Conservation (phyloP, 768 basidiomycete genomes). For the Clitopilus hobsonii region DNA sequence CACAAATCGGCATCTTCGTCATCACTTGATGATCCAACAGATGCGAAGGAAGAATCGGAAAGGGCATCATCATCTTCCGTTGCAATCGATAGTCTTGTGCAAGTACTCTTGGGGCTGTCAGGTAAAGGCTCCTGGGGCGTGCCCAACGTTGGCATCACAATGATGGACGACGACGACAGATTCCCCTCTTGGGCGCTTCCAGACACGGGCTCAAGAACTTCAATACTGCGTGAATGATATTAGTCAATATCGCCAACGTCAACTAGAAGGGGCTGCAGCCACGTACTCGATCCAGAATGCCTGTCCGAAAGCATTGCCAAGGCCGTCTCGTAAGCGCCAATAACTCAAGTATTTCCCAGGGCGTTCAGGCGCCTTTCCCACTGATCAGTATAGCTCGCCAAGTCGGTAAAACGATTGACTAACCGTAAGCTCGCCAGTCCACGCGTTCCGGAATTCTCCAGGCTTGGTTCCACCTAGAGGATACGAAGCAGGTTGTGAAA, state of each 20-base stretch:
- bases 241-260: conserved; percentile 1
- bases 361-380: conserved; percentile 59
- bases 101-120: neutral
- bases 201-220: conserved; percentile 49
- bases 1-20: conserved; percentile 52
- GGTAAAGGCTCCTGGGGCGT: conserved; percentile 15
- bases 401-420: conserved; percentile 5
- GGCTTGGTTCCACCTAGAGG: conserved; percentile 54
- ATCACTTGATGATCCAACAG: conserved; percentile 51
- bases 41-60: conserved; percentile 50
- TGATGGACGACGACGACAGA: conserved; percentile 63
- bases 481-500: conserved; percentile 25
- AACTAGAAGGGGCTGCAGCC: neutral
- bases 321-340: conserved; percentile 64
- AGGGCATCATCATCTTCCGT: conserved; percentile 19
- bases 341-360: conserved; percentile 74
- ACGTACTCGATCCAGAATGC: conserved; percentile 80
- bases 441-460: conserved; percentile 59
- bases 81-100: conserved; percentile 8
- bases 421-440: conserved; percentile 74
- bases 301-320: conserved; percentile 61
- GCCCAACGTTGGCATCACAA: conserved; percentile 56
- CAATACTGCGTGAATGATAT: conserved; percentile 43
- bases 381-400: neutral
- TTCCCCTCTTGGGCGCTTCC: conserved; percentile 42